Evolutionary conservation across 129 eudicot genomes (phyloP), one percentile per base, ranked within the genome.

Genomic region (Tagetes patula): DNA sequence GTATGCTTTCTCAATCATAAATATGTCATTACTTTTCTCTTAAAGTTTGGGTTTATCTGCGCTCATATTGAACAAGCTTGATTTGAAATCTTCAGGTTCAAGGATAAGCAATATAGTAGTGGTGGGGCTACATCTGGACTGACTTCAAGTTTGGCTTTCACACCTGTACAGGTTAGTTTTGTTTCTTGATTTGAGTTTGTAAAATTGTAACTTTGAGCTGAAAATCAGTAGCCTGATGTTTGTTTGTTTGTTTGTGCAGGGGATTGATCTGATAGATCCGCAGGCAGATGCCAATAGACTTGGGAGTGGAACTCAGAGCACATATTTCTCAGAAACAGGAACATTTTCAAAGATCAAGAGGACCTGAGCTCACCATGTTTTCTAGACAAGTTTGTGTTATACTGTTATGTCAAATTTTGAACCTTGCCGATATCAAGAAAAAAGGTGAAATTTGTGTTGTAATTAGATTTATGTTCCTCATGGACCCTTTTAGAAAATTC

Each of bases 261-360:
- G 98, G 36, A 90, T 94, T 34, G 97, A 94, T 82, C 89, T 94
- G 10, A 74, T 91, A 70, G 90, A 94, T 77, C 99, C 97, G 42
- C 97, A 90, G 83, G 99, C 99, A 46, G 87, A 70, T 70, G 91
- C 89, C 3, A 87, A 90, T 83, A 91, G 87, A 76, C 86, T 95
- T 46, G 97, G 87, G 9, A 80, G 96, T 79, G 99, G 99, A 68
- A 95, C 88, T 43, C 98, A 94, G 52, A 95, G 99, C 71, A 90
- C 99, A 2, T 94, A 94, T 41, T 95, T 95, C 70, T 95, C 99
- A 20, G 99, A 95, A 77, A 88, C 91, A 31, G 99, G 99, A 50
- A 95, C 99, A 0, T 90, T 95, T 77, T 90, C 99, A 7, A 95
- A 90, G 91, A 90, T 95, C 81, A 91, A 83, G 84, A 88, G 90